phyloP scores from a whole-genome alignment of 2,329 filamentous ascomycete genomes.

The Camptophora hylomeconis region DNA sequence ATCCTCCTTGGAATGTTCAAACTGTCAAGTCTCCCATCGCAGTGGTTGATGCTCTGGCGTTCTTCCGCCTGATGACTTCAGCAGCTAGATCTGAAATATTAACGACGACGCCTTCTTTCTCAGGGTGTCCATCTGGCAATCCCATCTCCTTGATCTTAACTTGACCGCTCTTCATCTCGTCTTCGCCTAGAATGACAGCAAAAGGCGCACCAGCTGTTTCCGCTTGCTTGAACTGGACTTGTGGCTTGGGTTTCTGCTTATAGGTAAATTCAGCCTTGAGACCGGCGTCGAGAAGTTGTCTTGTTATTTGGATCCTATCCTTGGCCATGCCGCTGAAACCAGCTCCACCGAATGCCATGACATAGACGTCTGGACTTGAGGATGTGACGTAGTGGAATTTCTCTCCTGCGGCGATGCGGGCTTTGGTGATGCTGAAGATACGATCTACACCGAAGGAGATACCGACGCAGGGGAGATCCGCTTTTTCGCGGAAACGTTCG shows the following conservation, averaged over 20 bases:
- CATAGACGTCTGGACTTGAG: conserved; percentile 62
- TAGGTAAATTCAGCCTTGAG: conserved; percentile 85
- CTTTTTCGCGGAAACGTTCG: conserved; percentile 81
- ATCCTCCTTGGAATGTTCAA: no score
- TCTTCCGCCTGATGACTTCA: conserved; percentile 5
- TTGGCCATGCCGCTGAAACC: conserved; percentile 67
- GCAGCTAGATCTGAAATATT: conserved; percentile 29
- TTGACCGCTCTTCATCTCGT: conserved; percentile 71
- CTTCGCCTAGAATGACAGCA: conserved; percentile 79
- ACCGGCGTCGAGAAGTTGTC: conserved; percentile 69
- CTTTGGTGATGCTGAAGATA: conserved; percentile 85
- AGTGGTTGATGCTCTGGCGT: background rate
- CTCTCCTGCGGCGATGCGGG: conserved; percentile 50
- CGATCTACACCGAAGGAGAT: conserved; percentile 92
- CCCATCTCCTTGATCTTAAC: conserved; percentile 81
- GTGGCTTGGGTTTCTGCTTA: conserved; percentile 69
- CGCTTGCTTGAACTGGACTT: conserved; percentile 81
- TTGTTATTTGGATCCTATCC: conserved; percentile 71
- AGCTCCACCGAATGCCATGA: conserved; percentile 90
- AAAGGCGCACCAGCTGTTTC: conserved; percentile 70
- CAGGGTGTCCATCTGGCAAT: conserved; percentile 66
- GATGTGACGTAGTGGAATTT: conserved; percentile 30
- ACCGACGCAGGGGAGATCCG: conserved; percentile 75
- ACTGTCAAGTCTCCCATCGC: no score
- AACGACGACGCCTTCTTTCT: conserved; percentile 77